phyloP scores from a whole-genome alignment of 805 yeast species.

The Blastobotrys parvus region DNA sequence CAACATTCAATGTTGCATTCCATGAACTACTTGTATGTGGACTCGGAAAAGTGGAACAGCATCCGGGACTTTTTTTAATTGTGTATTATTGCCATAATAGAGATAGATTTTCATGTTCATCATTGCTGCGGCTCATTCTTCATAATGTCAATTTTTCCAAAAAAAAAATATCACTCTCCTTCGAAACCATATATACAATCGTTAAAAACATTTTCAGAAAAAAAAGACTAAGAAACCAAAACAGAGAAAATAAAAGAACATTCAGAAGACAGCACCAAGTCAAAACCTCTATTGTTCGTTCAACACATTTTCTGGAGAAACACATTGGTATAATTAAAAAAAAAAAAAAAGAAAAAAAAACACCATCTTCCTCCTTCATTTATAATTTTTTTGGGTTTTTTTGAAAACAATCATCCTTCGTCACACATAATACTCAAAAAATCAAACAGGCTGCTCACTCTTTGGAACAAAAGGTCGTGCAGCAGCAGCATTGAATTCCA shows the following conservation, averaged over 20 bases:
- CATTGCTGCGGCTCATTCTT: too few species aligned
- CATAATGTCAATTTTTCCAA: too few species aligned
- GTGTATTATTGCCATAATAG: too few species aligned
- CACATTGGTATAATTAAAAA: not conserved
- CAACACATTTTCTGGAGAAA: not conserved
- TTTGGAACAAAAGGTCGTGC: constrained; percentile 32
- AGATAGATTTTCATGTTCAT: too few species aligned
- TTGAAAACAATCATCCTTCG: not conserved
- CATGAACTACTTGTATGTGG: constrained; percentile 66
- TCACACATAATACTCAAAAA: not conserved
- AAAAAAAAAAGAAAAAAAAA: constrained; percentile 1
- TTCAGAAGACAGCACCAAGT: too few species aligned
- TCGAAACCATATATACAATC: too few species aligned
- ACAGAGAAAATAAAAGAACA: too few species aligned
- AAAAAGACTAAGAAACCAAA: too few species aligned
- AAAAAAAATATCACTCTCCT: too few species aligned
- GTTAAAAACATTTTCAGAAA: too few species aligned
- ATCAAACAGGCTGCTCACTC: not conserved
- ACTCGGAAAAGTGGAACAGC: constrained; percentile 39
- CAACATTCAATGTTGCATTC: constrained; percentile 59
- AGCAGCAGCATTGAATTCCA: constrained; percentile 27
- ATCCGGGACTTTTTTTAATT: constrained; percentile 18
- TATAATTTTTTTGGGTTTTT: constrained; percentile 1
- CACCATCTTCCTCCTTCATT: not conserved
- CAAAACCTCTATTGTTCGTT: too few species aligned